Evolutionary conservation across 441 rosid species (phyloP).

Genomic region (Capsella rubella): DNA sequence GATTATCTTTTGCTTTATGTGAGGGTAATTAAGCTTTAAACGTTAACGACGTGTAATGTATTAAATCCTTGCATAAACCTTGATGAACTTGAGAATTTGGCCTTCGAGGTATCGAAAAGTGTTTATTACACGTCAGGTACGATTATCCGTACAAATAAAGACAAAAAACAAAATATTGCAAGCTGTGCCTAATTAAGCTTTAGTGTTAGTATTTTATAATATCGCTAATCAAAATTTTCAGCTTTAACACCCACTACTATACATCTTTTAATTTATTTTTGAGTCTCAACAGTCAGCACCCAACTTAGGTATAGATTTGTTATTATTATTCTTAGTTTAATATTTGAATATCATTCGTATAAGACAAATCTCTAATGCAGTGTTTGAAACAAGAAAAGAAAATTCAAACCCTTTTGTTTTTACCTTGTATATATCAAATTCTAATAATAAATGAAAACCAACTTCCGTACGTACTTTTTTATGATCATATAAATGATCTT

Average conservation of each 20-base stretch:
- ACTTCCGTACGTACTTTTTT: neutral
- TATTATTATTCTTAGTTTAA: neutral
- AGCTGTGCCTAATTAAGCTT: conserved; percentile 9
- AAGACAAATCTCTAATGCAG: neutral
- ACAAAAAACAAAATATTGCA: conserved; percentile 17
- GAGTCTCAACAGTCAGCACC: conserved; percentile 21
- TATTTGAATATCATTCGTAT: neutral
- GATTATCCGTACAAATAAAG: conserved; percentile 43
- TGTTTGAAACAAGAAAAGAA: too few species aligned
- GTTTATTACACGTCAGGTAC: conserved; percentile 39
- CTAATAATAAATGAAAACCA: neutral
- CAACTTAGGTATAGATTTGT: conserved; percentile 9
- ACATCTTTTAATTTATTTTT: neutral
- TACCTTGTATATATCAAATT: neutral
- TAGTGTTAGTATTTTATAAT: conserved; percentile 21
- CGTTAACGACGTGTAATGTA: conserved; percentile 13
- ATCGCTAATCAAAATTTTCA: neutral
- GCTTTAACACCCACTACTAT: conserved; percentile 34
- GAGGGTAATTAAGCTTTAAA: conserved; percentile 28
- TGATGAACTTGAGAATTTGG: neutral
- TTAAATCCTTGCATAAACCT: neutral
- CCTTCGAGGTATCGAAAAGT: conserved; percentile 38
- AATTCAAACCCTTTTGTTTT: too few species aligned
- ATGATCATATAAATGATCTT: neutral
- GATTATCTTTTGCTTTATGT: conserved; percentile 3